Evolutionary conservation across 306 rosid species (phyloP).

Genomic region (Cicer cuneatum): DNA sequence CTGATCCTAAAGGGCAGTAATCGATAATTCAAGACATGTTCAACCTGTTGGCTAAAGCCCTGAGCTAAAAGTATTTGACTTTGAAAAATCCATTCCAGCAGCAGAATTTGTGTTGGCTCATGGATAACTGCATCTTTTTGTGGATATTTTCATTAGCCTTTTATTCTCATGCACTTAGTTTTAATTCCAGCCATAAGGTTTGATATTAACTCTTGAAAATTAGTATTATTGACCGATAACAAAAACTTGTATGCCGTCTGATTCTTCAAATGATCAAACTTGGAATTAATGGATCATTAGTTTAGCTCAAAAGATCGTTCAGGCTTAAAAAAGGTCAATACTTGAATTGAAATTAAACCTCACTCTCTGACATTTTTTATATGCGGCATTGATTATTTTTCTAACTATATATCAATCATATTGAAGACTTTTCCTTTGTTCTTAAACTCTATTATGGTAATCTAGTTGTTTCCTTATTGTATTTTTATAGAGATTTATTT

Average conservation of each 20-base stretch:
- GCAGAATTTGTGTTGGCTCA: not conserved
- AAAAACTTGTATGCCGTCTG: not conserved
- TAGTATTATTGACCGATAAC: not conserved
- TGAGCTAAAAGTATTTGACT: not conserved
- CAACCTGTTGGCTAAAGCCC: constrained; percentile 6
- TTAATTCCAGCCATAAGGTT: constrained; percentile 15
- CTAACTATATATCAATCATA: not conserved
- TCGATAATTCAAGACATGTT: not conserved
- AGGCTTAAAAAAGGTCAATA: not conserved
- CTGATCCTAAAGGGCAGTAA: not conserved
- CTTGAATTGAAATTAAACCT: not conserved
- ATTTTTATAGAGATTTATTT: constrained; percentile 2
- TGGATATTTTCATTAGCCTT: constrained; percentile 21
- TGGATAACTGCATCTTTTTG: not conserved
- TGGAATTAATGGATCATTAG: no score
- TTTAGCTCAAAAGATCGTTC: no score
- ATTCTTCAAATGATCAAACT: no score
- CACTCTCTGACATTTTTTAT: not conserved
- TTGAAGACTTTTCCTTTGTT: constrained; percentile 16
- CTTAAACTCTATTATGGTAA: not conserved
- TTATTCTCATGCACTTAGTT: constrained; percentile 23
- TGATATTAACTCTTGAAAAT: constrained; percentile 3
- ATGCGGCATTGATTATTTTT: not conserved
- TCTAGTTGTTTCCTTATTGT: not conserved
- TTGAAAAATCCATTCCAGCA: constrained; percentile 5